These are phyloP conservation scores for Umbelopsis sp. DNA, from an alignment of 192 early-diverging fungal genomes.

Conservation along the genomic window DNA sequence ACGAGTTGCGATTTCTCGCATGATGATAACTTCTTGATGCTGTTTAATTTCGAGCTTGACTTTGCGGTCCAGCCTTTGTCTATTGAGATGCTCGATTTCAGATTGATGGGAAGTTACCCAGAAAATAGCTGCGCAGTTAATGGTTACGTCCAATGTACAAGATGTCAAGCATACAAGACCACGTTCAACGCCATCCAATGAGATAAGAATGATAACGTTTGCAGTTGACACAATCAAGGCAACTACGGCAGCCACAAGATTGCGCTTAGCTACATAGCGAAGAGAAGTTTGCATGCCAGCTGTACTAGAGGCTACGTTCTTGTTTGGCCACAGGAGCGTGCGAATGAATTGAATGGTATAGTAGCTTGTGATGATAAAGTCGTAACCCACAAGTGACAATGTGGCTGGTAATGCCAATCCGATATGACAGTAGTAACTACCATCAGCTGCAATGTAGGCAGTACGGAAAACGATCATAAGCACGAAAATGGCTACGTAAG, in stretches of 20 bases:
- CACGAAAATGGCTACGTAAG: slow-evolving; percentile 34
- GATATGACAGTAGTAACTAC: slow-evolving; percentile 32
- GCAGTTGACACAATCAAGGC: slow-evolving; percentile 42
- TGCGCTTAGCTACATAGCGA: slow-evolving; percentile 44
- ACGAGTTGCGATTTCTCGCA: slow-evolving; percentile 21
- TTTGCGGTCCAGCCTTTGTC: slow-evolving; percentile 18
- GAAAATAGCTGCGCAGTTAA: slow-evolving; percentile 48
- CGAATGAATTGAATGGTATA: slow-evolving; percentile 18
- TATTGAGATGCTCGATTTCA: slow-evolving; percentile 21
- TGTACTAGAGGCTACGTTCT: not conserved
- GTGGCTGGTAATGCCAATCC: slow-evolving; percentile 25
- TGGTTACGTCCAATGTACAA: slow-evolving; percentile 51
- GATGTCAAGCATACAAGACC: slow-evolving; percentile 52
- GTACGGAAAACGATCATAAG: slow-evolving; percentile 35
- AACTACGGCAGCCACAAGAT: slow-evolving; percentile 45
- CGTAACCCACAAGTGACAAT: slow-evolving; percentile 25
- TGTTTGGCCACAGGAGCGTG: not conserved
- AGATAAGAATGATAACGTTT: slow-evolving; percentile 44
- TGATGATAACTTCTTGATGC: slow-evolving; percentile 42
- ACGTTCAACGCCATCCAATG: slow-evolving; percentile 45
- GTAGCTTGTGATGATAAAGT: slow-evolving; percentile 26
- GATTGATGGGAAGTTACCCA: slow-evolving; percentile 46
- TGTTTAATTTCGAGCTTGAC: slow-evolving; percentile 43
- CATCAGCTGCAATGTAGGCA: slow-evolving; percentile 19
- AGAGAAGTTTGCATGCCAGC: slow-evolving; percentile 3